Evolutionary conservation across 108 stramenopile species (phyloP).

Genomic region (Nannochloropsis granulata): DNA sequence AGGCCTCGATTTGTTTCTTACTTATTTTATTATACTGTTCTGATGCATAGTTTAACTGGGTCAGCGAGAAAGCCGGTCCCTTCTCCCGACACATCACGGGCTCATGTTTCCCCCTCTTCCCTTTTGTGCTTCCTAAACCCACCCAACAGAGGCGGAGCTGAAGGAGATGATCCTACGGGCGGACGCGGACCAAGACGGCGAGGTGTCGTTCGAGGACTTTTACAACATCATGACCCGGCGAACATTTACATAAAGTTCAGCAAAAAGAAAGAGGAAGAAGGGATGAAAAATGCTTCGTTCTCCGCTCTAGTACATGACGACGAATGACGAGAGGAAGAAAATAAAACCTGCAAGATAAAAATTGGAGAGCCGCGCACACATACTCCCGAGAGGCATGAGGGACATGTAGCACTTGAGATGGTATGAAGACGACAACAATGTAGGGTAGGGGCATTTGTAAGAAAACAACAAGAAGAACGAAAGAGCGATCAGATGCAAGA

Average conservation of each 20-base stretch:
- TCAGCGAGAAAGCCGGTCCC: too few relatives aligned
- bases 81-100: too few relatives aligned
- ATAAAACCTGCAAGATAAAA: too few relatives aligned
- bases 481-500: too few relatives aligned
- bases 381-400: too few relatives aligned
- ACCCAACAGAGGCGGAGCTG: constrained; percentile 65
- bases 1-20: neutral
- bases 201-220: constrained; percentile 75
- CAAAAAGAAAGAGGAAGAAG: neutral
- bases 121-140: neutral
- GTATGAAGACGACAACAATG: too few relatives aligned
- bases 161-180: constrained; percentile 97
- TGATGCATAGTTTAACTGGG: neutral
- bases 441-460: too few relatives aligned
- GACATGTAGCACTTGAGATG: too few relatives aligned
- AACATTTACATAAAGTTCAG: constrained; percentile 21
- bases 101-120: neutral
- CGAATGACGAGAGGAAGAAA: too few relatives aligned
- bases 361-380: too few relatives aligned
- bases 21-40: neutral
- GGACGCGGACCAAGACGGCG: constrained; percentile 58
- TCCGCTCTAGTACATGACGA: too few relatives aligned
- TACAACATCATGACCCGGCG: constrained; percentile 74
- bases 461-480: too few relatives aligned
- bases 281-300: neutral